Percentiles rank a stretch among this genome's conserved stretches.
Conservation (phyloP, 768 basidiomycete genomes). For the Russula vinacea region DNA sequence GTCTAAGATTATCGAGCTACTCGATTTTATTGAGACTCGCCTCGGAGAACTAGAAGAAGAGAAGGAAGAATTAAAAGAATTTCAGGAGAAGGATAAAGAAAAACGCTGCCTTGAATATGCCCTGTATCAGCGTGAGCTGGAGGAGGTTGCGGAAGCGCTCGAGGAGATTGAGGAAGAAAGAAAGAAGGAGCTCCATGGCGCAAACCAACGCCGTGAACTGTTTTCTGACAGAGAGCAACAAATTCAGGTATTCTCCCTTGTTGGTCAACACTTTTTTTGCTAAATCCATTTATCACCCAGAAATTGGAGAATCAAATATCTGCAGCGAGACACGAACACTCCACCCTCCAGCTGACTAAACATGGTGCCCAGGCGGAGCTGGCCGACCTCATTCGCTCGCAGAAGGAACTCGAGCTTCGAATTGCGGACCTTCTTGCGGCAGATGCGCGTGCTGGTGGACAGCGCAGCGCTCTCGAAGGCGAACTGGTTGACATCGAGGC, state of each 20-base stretch:
- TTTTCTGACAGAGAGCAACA: slow-evolving; percentile 82
- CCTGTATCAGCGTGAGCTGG: slow-evolving; percentile 84
- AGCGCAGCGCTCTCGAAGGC: slow-evolving; percentile 56
- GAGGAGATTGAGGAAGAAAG: slow-evolving; percentile 85
- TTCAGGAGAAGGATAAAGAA: slow-evolving; percentile 93
- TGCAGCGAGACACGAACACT: slow-evolving; percentile 63
- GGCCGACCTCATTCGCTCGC: slow-evolving; percentile 77
- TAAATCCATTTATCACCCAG: slow-evolving; percentile 40
- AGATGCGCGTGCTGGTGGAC: slow-evolving; percentile 59
- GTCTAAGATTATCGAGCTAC: slow-evolving; percentile 83
- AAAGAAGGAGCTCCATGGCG: slow-evolving; percentile 74
- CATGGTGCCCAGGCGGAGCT: slow-evolving; percentile 79
- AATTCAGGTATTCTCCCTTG: slow-evolving; percentile 57
- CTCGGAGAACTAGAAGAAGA: slow-evolving; percentile 93
- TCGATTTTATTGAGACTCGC: slow-evolving; percentile 88
- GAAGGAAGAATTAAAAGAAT: slow-evolving; percentile 96
- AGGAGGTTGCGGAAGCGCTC: slow-evolving; percentile 81
- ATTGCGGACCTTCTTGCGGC: slow-evolving; percentile 74
- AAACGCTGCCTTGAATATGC: slow-evolving; percentile 93
- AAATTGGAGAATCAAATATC: slow-evolving; percentile 70
- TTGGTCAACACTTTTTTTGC: background rate
- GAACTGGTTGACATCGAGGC: slow-evolving; percentile 61
- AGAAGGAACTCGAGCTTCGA: slow-evolving; percentile 83
- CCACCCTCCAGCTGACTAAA: slow-evolving; percentile 66
- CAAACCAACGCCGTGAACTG: slow-evolving; percentile 77